Percentiles rank a stretch among this genome's conserved stretches.
Conservation (phyloP, 768 basidiomycete genomes). For the Steccherinum ochraceum region DNA sequence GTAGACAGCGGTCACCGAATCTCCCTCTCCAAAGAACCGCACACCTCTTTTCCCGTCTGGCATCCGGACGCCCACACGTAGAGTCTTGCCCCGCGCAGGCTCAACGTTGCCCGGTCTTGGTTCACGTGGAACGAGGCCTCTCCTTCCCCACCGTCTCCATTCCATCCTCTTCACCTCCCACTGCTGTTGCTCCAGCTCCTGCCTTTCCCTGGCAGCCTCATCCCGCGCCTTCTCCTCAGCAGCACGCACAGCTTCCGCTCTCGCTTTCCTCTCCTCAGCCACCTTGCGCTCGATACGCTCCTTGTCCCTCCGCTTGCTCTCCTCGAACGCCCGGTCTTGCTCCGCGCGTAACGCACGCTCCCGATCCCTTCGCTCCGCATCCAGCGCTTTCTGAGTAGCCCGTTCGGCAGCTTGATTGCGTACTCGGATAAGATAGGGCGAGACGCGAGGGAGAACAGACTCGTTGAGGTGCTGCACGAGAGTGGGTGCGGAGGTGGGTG, state of each 20-base stretch:
- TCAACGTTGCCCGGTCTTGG: slow-evolving; percentile 19
- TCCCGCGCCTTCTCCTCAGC: slow-evolving; percentile 18
- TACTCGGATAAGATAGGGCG: slow-evolving; percentile 65
- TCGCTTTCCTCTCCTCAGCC: slow-evolving; percentile 39
- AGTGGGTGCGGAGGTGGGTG: slow-evolving; percentile 54
- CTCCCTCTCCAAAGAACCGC: slow-evolving; percentile 42
- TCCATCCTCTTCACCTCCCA: slow-evolving; percentile 25
- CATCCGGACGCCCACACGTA: slow-evolving; percentile 49
- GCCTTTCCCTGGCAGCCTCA: slow-evolving; percentile 20
- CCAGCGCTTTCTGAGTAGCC: slow-evolving; percentile 29
- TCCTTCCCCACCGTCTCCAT: slow-evolving; percentile 59
- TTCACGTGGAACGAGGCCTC: slow-evolving; percentile 36
- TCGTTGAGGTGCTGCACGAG: slow-evolving; percentile 63
- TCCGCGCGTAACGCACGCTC: slow-evolving; percentile 63
- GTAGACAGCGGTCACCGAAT: slow-evolving; percentile 60
- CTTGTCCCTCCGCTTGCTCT: slow-evolving; percentile 57
- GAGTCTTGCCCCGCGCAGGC: slow-evolving; percentile 31
- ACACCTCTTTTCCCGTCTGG: slow-evolving; percentile 49
- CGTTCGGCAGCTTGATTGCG: slow-evolving; percentile 43
- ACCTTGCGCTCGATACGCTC: slow-evolving; percentile 59
- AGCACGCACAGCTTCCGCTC: slow-evolving; percentile 29
- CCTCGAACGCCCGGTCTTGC: slow-evolving; percentile 75
- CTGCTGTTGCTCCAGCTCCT: slow-evolving; percentile 28
- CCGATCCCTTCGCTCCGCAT: slow-evolving; percentile 38
- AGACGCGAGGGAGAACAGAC: slow-evolving; percentile 75